Percentiles rank a stretch among this genome's conserved stretches.
phyloP scores from a whole-genome alignment of 2,329 filamentous ascomycete genomes.

The Claviceps capensis region DNA sequence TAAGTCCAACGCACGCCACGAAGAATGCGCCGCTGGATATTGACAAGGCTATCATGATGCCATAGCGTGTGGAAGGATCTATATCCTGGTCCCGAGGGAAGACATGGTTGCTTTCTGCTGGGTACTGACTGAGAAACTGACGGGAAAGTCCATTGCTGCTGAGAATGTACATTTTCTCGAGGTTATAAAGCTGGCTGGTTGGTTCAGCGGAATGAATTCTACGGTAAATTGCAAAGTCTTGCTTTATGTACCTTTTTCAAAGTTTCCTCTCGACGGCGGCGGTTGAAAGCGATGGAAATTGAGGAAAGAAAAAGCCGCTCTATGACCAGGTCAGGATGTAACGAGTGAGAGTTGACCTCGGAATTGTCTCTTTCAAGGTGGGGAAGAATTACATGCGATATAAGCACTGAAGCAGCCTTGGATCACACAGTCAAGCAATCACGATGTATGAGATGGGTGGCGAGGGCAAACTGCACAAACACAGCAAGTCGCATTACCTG shows the following conservation, averaged over 20 bases:
- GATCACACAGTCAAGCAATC: conserved; percentile 1
- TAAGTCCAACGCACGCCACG: conserved; percentile 6
- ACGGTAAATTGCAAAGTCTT: not conserved
- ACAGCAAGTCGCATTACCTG: not conserved
- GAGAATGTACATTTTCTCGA: not conserved
- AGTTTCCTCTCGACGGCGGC: not conserved
- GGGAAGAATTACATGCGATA: not conserved
- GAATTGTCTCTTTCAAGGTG: not conserved
- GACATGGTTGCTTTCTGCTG: not conserved
- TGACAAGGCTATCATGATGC: conserved; percentile 6
- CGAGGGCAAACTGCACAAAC: not conserved
- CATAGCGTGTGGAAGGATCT: conserved; percentile 3
- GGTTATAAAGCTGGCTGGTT: not conserved
- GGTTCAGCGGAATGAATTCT: not conserved
- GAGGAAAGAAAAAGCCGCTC: not conserved
- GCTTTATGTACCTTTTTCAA: not conserved
- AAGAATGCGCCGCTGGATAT: conserved; percentile 7
- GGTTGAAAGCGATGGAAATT: not conserved
- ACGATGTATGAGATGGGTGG: not conserved
- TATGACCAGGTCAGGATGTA: not conserved
- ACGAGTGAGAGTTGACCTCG: not conserved
- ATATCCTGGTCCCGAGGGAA: conserved; percentile 5
- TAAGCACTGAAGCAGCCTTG: not conserved
- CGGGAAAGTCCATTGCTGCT: not conserved
- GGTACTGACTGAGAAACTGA: not conserved